phyloP scores from a whole-genome alignment of 164 flowering plant species.

The Paratinospora sagittata region DNA sequence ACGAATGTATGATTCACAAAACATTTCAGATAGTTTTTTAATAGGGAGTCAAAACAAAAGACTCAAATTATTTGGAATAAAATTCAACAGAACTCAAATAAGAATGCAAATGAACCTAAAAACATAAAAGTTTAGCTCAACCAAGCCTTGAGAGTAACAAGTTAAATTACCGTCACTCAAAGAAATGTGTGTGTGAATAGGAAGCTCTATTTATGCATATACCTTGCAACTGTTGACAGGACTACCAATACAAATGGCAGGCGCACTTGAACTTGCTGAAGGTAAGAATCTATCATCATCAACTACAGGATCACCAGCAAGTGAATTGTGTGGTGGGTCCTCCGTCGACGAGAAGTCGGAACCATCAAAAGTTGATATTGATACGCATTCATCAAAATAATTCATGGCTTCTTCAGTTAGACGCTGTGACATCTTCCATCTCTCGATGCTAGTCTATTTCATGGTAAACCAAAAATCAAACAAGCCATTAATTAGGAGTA shows the following conservation, averaged over 20 bases:
- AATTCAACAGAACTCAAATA: no score
- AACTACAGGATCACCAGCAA: conserved; percentile 18
- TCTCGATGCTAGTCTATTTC: conserved; percentile 66
- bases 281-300: conserved; percentile 15
- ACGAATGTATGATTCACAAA: no score
- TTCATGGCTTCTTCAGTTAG: conserved; percentile 76
- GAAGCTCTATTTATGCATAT: not conserved
- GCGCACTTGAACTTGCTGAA: conserved; percentile 27
- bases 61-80: no score
- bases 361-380: conserved; percentile 84
- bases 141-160: no score
- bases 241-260: conserved; percentile 13
- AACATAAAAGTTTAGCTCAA: no score
- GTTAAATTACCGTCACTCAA: not conserved
- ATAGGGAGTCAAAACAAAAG: no score
- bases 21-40: no score
- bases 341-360: conserved; percentile 83
- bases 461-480: not conserved
- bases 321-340: conserved; percentile 36
- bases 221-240: conserved; percentile 39
- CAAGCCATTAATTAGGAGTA: not conserved
- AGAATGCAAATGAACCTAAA: no score
- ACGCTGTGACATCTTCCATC: conserved; percentile 66
- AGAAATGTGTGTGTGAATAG: not conserved
- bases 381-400: conserved; percentile 91